Evolutionary conservation across 73 alveolate genomes (phyloP).

Genomic region (Tetrahymena malaccensis): DNA sequence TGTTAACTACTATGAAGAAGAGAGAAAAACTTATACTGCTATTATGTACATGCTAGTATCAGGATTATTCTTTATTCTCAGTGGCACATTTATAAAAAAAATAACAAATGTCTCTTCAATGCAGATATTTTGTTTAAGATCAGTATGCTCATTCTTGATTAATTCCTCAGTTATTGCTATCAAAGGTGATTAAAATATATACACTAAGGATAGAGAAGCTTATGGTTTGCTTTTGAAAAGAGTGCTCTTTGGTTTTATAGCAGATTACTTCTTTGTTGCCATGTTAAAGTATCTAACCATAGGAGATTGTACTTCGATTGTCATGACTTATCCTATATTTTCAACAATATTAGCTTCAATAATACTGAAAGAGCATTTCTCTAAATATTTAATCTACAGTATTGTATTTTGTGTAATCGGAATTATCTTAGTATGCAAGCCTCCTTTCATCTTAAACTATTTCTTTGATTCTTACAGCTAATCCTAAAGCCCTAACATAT

Average conservation of each 20-base stretch:
- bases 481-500: neutral
- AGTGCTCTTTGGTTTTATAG: neutral
- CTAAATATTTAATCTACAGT: neutral
- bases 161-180: neutral
- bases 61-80: neutral
- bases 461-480: neutral
- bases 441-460: neutral
- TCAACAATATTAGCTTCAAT: neutral
- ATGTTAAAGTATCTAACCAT: neutral
- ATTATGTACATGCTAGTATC: neutral
- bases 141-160: neutral
- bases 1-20: neutral
- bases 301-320: neutral
- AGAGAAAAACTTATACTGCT: neutral
- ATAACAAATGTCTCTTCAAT: neutral
- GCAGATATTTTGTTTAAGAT: neutral
- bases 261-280: neutral
- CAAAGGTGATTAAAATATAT: neutral
- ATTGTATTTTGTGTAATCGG: neutral
- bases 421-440: neutral
- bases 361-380: neutral
- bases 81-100: neutral
- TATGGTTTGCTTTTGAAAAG: neutral
- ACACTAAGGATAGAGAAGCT: neutral
- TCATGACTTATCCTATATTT: neutral